Base-by-base conservation (phyloP, 2,329 filamentous ascomycete genomes). In the Magnaporthiopsis rhizophila region DNA sequence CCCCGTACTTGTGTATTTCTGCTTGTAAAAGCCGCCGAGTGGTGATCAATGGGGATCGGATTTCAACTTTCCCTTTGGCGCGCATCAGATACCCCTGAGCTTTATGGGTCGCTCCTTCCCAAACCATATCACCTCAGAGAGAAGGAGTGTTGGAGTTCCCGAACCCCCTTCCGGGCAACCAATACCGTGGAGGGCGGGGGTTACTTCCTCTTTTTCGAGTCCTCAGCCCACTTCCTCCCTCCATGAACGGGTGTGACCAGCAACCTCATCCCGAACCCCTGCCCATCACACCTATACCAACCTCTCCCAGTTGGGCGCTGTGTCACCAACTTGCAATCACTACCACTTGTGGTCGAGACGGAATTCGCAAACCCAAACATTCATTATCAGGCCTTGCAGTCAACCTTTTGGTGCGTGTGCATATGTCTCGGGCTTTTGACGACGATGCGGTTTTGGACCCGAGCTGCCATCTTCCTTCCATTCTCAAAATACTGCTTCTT, bases 161-260 rank as follows among this genome's bases (percentile, higher is more conserved):
- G 8, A n/a, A n/a, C 6, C 45, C 45, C 21, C 7, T 53, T n/a
- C 7, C 45, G 28, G 28, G 28, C 28, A 53, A 53, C 45, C 18
- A 53, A n/a, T n/a, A 8, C 21, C 45, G 3, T n/a, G 21, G 21
- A 18, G 18, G 21, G 18, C 18, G 9, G 1, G 21, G 18, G 45
- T 21, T 21, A n/a, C 45, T n/a, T 9, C 34, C 32, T 11, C 15
- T 57, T 11, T 57, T 38, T 65, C 30, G 65, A 32, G 56, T 30
- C 62, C 36, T 58, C 34, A 26, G 26, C 28, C n/a, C 53, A 32
- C 32, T 64, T 66, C 38, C 13, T 15, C 60, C 61, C 57, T 57
- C 50, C 56, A n/a, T 53, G 45, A 30, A 3, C 45, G 45, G 45
- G 45, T 53, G 57, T 61, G 34, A 30, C 32, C 24, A 34, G 11